A percentile compares a stretch with the other conserved stretches of the same genome.
These are phyloP conservation scores for Pseudonitzschia pungens DNA, from an alignment of 108 stramenopile species.

Conservation along the genomic window DNA sequence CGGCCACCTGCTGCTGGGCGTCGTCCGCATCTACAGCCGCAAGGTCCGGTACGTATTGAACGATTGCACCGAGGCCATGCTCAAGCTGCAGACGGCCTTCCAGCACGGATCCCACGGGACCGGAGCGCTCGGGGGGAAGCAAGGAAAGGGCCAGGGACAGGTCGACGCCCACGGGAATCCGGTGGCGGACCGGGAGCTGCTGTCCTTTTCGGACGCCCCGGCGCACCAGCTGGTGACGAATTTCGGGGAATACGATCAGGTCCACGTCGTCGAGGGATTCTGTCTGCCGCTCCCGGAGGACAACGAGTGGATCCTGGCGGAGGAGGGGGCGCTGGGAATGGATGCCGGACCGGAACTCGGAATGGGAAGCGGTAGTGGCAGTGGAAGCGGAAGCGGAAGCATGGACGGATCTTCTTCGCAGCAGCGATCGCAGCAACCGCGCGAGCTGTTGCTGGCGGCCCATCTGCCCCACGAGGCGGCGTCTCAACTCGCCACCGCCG, in stretches of 20 bases:
- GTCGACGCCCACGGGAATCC: background rate
- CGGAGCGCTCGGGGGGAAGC: constrained; percentile 27
- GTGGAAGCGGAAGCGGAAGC: no score
- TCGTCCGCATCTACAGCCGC: constrained; percentile 96
- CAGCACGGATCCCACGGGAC: no score
- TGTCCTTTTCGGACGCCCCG: constrained; percentile 14
- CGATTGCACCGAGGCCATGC: constrained; percentile 98
- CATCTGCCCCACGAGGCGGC: constrained; percentile 4
- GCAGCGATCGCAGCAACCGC: no score
- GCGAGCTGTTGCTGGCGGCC: background rate
- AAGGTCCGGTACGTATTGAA: constrained; percentile 94
- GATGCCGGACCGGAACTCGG: no score
- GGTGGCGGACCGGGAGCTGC: background rate
- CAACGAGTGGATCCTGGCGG: constrained; percentile 72
- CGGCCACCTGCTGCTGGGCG: constrained; percentile 94
- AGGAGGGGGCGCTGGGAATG: constrained; percentile 25
- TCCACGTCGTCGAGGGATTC: constrained; percentile 49
- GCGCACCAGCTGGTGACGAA: constrained; percentile 66
- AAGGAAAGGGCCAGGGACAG: background rate
- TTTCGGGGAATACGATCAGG: constrained; percentile 78
- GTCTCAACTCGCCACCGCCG: no score
- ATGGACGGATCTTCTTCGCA: background rate
- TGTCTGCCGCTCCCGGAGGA: constrained; percentile 38
- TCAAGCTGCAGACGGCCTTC: constrained; percentile 98
- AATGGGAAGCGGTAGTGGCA: no score